Conservation (phyloP, 768 basidiomycete species). For the Gloeophyllum trabeum region DNA sequence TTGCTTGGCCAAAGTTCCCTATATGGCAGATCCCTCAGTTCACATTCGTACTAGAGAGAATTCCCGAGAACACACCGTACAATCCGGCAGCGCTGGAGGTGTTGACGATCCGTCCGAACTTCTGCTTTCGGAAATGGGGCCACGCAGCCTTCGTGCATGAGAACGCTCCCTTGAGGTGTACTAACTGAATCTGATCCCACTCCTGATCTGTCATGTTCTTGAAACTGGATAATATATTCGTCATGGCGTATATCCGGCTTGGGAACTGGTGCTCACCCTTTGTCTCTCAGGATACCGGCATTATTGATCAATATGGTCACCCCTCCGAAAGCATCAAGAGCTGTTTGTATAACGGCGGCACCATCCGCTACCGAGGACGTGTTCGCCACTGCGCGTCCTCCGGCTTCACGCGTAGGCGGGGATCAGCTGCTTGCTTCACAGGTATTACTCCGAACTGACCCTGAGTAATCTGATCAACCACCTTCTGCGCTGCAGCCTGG, state of each 20-base stretch:
- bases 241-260: conserved; percentile 5
- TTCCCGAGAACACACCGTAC: conserved; percentile 45
- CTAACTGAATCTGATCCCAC: conserved; percentile 80
- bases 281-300: conserved; percentile 82
- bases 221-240: conserved; percentile 39
- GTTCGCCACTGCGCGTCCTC: conserved; percentile 83
- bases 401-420: conserved; percentile 34
- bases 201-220: conserved; percentile 97
- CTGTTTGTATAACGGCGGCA: conserved; percentile 73
- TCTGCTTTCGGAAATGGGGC: conserved; percentile 91
- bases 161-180: conserved; percentile 92
- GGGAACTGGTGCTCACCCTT: conserved; percentile 36
- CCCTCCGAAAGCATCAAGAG: conserved; percentile 73
- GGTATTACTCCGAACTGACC: conserved; percentile 32
- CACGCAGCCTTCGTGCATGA: conserved; percentile 91
- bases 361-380: conserved; percentile 84
- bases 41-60: background rate
- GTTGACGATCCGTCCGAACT: conserved; percentile 91
- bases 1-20: conserved; percentile 96
- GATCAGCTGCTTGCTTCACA: background rate
- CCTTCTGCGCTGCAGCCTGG: conserved; percentile 76
- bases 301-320: conserved; percentile 93
- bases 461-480: conserved; percentile 79
- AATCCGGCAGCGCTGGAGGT: conserved; percentile 92
- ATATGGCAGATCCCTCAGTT: background rate